Base-by-base conservation (phyloP, 495 filamentous ascomycete genomes). In the Patellaria atrata region DNA sequence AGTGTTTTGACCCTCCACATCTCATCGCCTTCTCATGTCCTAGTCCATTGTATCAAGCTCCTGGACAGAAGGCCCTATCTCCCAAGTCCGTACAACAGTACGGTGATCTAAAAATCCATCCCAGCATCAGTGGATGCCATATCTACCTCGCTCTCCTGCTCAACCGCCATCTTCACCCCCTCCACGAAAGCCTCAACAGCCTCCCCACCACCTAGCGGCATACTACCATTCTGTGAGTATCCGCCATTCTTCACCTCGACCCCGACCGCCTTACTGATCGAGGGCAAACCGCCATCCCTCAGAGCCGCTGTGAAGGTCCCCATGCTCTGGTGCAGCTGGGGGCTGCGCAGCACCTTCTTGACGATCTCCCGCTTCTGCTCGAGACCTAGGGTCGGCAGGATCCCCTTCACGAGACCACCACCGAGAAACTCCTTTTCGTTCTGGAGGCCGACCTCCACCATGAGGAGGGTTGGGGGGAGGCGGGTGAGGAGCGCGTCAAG, bases 151-250 rank as follows among this genome's bases (percentile, higher is more conserved):
- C 66, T 65, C 38, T 64, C 60, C 40, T 71, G 60, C 53, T 81
- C 64, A 5, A 89, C 75, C 21, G 73, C 73, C 60, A 70, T 73
- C 64, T 78, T 84, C 19, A 94, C 70, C 8, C 87, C 91, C 37
- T 82, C 68, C 21, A 97, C 63, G 58, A 96, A 97, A 6, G 79
- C 79, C 57, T 91, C 78, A 2, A 97, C 75, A 16, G 84, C 84
- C 48, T 89, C 79, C 20, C 78, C 80, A 34, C 85, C 87, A 36
- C 82, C 83, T n/a, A 92, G 55, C 4, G 85, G 82, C 56, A 92
- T 71, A 34, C 70, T 72, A 3, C 74, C 71, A 10, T 79, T 76
- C 33, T 59, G 54, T 46, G 89, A 68, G 39, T 78, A 77, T 5
- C 87, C 89, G 27, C 82, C 82, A 54, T 92, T 82, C 39, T 72